Base-by-base conservation (phyloP, 2,329 filamentous ascomycete genomes). In the Colletotrichum sp. region DNA sequence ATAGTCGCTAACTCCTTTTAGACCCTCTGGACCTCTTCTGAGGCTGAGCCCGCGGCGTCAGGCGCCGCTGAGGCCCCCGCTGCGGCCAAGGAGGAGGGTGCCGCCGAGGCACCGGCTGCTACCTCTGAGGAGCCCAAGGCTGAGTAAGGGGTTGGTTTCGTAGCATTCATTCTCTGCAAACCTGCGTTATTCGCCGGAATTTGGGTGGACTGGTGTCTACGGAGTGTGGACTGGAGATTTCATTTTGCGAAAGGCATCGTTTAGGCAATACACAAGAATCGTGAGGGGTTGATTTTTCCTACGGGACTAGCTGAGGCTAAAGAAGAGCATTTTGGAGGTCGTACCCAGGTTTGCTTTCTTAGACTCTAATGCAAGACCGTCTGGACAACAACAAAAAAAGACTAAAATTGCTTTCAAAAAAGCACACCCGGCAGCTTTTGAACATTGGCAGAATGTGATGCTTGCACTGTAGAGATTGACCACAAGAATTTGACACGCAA, bases 11-110 rank as follows among this genome's bases (percentile, higher is more conserved):
- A 87, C 79, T 30, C 6, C 18, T 24, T 72, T 62, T 81, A 98
- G 96, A 99, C 97, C 80, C 96, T 99, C 88, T 99, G 97, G 97
- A 99, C 97, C 84, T 99, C 96, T 77, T 99, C 96, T 81, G 97
- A 99, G 92, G 95, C 96, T 79, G 97, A 99, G 91, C 92, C 95
- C 83, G 89, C 94, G 80, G 90, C 91, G 79, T 87, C 86, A 76
- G 85, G 80, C 62, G 80, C 90, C 79, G 84, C 89, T 76, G 92
- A 92, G 82, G 88, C 89, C 81, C 88, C 92, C 79, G 85, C 92
- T 76, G 88, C 88, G 78, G 87, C 75, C 52, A 76, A 76, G 75
- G 75, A 76, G 62, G 75, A 76, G 66, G 67, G 75, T 68, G 65
- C 75, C 60, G 49, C 71, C 13, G 75, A 70, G 71, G 66, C 71